Base-by-base conservation (phyloP, 31 red algal species). In the Odonthalia washingtoniensis region DNA sequence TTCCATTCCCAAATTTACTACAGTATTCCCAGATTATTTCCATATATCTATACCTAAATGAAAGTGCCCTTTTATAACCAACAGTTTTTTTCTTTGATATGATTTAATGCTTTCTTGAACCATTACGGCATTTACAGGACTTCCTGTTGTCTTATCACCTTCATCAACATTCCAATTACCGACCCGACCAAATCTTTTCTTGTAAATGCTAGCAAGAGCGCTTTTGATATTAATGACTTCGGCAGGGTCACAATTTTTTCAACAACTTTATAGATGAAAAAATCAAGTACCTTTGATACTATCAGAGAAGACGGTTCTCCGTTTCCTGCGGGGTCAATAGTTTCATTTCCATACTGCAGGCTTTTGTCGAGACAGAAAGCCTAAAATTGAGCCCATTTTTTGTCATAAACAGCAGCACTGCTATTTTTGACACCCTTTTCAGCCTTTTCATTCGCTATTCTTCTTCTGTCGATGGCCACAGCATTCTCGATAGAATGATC, bases 41-140 rank as follows among this genome's bases (percentile, higher is more conserved):
- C 76, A 80, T 62, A 80, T 80, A 80, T 24, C 46, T 80, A 45
- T 80, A 80, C 12, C 76, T n/a, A 45, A 80, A 80, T 27, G 76
- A 44, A 31, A 80, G 28, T 17, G 76, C 6, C 6, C 76, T n/a
- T 52, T 80, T 80, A 44, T 62, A 62, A 3, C 41, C 76, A 17
- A 80, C 1, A 0, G 40, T 0, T 60, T 61, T 1, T 52, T 80
- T 80, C 18, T 52, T n/a, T 60, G 39, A 60, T 80, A 80, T n/a
- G 31, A 80, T 0, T 0, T 80, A 17, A 57, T 80, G 21, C 0
- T 34, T 24, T 52, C 76, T 28, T 60, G 5, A 0, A 62, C 36
- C 45, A 30, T 52, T 6, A 60, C 0, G 14, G 41, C 21, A 32
- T 80, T 60, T 18, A 80, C 76, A 33, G 76, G 6, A 32, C 42